Percentiles rank a stretch among this genome's conserved stretches.
phyloP scores from a whole-genome alignment of 169 alveolate species.

The Cryptosporidium canis region DNA sequence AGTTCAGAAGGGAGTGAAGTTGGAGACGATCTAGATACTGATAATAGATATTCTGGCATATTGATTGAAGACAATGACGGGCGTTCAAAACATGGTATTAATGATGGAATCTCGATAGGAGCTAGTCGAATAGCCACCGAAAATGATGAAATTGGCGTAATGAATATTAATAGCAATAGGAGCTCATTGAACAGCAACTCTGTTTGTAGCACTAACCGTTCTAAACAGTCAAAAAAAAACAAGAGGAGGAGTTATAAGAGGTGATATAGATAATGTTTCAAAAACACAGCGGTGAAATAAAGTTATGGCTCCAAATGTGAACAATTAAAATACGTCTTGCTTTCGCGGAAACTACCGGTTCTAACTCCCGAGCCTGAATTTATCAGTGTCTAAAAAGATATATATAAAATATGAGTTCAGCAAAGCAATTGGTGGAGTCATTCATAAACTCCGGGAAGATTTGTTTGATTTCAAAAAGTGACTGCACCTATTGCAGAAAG shows the following conservation, averaged over 20 bases:
- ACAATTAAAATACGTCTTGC: neutral
- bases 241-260: constrained; percentile 38
- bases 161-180: constrained; percentile 4
- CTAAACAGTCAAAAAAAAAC: constrained; percentile 11
- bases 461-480: constrained; percentile 26
- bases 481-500: constrained; percentile 49
- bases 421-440: constrained; percentile 4
- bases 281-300: neutral
- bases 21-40: neutral
- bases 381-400: neutral
- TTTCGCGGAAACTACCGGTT: neutral
- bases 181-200: neutral
- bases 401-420: neutral
- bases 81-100: neutral
- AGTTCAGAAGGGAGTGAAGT: constrained; percentile 14
- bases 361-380: neutral
- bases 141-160: neutral
- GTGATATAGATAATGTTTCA: neutral
- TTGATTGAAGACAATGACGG: constrained; percentile 8
- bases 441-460: constrained; percentile 16
- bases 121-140: constrained; percentile 3
- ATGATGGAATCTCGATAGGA: neutral
- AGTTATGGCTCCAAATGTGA: neutral
- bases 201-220: neutral
- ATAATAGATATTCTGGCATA: neutral